Evolutionary conservation across 2,329 filamentous ascomycete genomes (phyloP), one percentile per base, ranked within the genome.

Genomic region (Emmonsiellopsis sp.): DNA sequence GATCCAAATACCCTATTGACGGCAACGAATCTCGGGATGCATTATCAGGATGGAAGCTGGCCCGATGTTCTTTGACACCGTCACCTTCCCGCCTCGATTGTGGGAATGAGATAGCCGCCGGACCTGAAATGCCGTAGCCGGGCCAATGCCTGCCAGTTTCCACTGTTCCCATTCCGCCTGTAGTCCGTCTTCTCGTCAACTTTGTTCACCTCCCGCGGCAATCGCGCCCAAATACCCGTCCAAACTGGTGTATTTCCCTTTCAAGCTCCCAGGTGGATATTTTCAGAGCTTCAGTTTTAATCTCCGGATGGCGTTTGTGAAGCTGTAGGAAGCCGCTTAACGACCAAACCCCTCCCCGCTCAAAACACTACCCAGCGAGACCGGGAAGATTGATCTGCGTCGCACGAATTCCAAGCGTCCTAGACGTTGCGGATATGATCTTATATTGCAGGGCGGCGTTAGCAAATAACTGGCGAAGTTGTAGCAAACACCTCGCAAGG

Each of bases 11-110:
- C 54, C 65, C 69, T 51, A 76, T 70, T 4, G 73, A 68, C 50
- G 73, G 73, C 37, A 75, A 64, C 61, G 69, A 68, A 58, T 72
- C 69, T 61, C 73, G 75, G 56, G 31, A 49, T 46, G 54, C 34
- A 50, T 54, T 37, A 15, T 37, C 37, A 31, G 4, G 16, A 41
- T 34, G 44, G 32, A 32, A 41, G 9, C 40, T 50, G 49, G n/a
- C 34, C 40, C 48, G 47, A 30, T 35, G 40, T 51, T 26, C 50
- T 38, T 43, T 43, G 38, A 26, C 16, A 26, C 49, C 6, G 15
- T 52, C 41, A 7, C 10, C 46, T 7, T 51, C 50, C 42, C 31
- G 48, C 38, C 53, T 51, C 37, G 52, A 50, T 49, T 26, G 26
- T 43, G 54, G 51, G 41, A 54, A 57, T 49, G 58, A 41, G 9